These are phyloP conservation scores for Cercophora sp. DNA, from an alignment of 495 filamentous ascomycete species.

Conservation along the genomic window DNA sequence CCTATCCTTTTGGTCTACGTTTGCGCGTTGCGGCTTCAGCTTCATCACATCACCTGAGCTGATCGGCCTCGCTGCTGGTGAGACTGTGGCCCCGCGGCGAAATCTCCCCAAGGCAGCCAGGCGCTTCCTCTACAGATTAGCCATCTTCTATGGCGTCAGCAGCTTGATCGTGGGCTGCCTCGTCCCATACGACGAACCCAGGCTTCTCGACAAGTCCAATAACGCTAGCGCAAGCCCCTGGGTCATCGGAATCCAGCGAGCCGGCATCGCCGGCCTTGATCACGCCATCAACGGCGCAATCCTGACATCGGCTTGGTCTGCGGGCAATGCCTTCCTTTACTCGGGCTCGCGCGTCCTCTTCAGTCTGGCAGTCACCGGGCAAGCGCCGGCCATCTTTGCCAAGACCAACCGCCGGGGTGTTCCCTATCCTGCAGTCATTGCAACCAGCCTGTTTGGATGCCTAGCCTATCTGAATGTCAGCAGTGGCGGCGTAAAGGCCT, in stretches of 20 bases:
- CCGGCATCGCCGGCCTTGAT: conserved; percentile 42
- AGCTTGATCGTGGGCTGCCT: conserved; percentile 68
- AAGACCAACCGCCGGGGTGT: conserved; percentile 55
- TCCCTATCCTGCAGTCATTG: conserved; percentile 58
- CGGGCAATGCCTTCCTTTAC: conserved; percentile 76
- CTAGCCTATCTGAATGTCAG: conserved; percentile 61
- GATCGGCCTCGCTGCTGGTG: conserved; percentile 65
- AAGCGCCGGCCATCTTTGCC: conserved; percentile 57
- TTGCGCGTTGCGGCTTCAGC: conserved; percentile 45
- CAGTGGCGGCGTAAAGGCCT: conserved; percentile 52
- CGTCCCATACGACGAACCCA: conserved; percentile 52
- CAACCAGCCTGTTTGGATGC: conserved; percentile 48
- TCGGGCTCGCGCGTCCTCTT: conserved; percentile 76
- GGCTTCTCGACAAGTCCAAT: conserved; percentile 47
- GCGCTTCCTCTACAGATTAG: conserved; percentile 65
- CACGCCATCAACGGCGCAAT: conserved; percentile 48
- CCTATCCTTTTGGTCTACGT: conserved; percentile 45
- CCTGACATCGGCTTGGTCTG: conserved; percentile 49
- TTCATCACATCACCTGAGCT: conserved; percentile 49
- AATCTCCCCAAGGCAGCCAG: conserved; percentile 69
- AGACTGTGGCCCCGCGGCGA: conserved; percentile 71
- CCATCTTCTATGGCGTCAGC: conserved; percentile 68
- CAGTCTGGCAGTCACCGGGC: conserved; percentile 58
- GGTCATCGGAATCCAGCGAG: conserved; percentile 44
- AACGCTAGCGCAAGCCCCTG: conserved; percentile 65